These are phyloP conservation scores for Trichosporon sp. DNA, from an alignment of 1,284 basidiomycete species.

Conservation along the genomic window DNA sequence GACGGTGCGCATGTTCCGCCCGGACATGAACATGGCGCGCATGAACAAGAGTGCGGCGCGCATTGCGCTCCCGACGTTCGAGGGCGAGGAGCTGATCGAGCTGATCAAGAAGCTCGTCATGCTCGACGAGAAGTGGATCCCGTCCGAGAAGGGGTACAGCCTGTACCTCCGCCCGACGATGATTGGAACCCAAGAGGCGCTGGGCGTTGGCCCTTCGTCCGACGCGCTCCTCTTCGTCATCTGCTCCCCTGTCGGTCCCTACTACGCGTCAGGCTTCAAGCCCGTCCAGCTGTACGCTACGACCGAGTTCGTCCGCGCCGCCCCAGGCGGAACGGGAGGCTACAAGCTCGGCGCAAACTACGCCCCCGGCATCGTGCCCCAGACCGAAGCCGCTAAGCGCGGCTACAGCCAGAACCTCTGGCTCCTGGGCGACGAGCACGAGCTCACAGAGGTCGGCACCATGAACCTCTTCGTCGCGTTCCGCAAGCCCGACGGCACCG, in stretches of 20 bases:
- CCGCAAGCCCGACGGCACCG: slow-evolving; percentile 64
- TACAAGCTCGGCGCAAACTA: slow-evolving; percentile 92
- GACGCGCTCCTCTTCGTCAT: slow-evolving; percentile 94
- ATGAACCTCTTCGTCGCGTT: slow-evolving; percentile 96
- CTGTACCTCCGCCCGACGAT: slow-evolving; percentile 70
- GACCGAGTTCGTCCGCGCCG: slow-evolving; percentile 81
- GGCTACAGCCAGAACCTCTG: slow-evolving; percentile 96
- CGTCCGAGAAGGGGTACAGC: slow-evolving; percentile 79
- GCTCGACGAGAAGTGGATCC: slow-evolving; percentile 89
- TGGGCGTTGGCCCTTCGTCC: slow-evolving; percentile 80
- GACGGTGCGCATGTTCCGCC: slow-evolving; percentile 81
- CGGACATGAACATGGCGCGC: slow-evolving; percentile 91
- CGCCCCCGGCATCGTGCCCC: slow-evolving; percentile 80
- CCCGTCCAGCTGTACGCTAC: slow-evolving; percentile 89
- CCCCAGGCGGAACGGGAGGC: slow-evolving; percentile 85
- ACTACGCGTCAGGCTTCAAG: slow-evolving; percentile 93
- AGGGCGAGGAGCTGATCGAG: slow-evolving; percentile 70
- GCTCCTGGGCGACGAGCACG: slow-evolving; percentile 81
- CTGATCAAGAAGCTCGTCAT: slow-evolving; percentile 84
- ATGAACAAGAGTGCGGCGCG: slow-evolving; percentile 52
- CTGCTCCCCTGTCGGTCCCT: slow-evolving; percentile 87
- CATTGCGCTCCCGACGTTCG: slow-evolving; percentile 58
- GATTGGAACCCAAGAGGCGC: slow-evolving; percentile 83
- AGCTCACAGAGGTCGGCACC: slow-evolving; percentile 75
- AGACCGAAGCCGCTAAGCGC: slow-evolving; percentile 70